Percentiles rank a stretch among this genome's conserved stretches.
phyloP scores from a whole-genome alignment of 495 filamentous ascomycete genomes.

The Coniosporium apollinis region DNA sequence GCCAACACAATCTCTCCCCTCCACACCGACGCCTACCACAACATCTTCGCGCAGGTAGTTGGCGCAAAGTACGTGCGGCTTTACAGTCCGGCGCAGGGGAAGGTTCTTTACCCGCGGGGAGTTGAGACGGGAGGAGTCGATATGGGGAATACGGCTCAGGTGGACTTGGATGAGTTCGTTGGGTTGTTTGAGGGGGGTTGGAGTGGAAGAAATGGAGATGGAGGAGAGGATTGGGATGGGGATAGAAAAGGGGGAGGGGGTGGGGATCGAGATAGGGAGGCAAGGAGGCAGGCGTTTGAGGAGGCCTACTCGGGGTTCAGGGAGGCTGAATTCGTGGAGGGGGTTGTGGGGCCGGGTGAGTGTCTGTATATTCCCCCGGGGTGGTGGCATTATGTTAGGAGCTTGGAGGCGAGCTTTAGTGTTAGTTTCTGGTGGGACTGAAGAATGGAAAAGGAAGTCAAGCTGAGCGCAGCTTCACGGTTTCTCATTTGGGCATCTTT shows the following conservation, averaged over 20 bases:
- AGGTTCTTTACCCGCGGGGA: conserved; percentile 46
- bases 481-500: too few relatives aligned
- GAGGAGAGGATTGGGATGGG: conserved; percentile 8
- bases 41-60: conserved; percentile 79
- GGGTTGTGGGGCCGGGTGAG: conserved; percentile 63
- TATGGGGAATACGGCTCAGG: conserved; percentile 77
- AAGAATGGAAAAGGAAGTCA: conserved; percentile 2
- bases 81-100: conserved; percentile 50
- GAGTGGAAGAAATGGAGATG: conserved; percentile 29
- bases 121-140: conserved; percentile 51
- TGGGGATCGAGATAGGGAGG: conserved; percentile 5
- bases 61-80: conserved; percentile 81
- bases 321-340: conserved; percentile 55
- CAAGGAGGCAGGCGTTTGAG: conserved; percentile 15
- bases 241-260: conserved; percentile 6
- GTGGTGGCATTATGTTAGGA: conserved; percentile 98
- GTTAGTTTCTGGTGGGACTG: conserved; percentile 97
- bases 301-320: conserved; percentile 38
- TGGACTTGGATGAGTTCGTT: conserved; percentile 37
- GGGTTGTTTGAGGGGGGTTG: conserved; percentile 29
- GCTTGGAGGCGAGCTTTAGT: conserved; percentile 73
- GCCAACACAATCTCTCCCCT: conserved; percentile 75
- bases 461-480: too few relatives aligned
- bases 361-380: conserved; percentile 82
- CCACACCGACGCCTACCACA: conserved; percentile 89